Evolutionary conservation across 768 basidiomycete species (phyloP), one percentile per base, ranked within the genome.

Genomic region (Naematelia encephala): DNA sequence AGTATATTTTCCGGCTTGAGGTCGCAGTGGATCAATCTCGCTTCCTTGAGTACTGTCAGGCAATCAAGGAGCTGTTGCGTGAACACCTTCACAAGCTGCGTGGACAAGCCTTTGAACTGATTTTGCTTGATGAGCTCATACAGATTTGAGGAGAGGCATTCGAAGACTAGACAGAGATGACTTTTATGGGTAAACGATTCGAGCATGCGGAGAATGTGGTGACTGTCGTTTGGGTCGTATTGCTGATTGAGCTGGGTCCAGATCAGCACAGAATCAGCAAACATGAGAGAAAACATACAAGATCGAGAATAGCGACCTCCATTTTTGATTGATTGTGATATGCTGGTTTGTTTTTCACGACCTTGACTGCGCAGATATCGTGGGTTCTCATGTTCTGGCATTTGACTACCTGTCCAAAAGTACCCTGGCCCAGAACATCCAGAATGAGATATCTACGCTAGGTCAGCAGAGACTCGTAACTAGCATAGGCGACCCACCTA

Each of bases 81-180:
- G 76, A 99, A 99, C 46, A 99, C 96, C 74, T 98, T 94, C 73
- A 99, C 96, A 50, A 99, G 87, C 73, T 93, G 90, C 4, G 92
- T 94, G 78, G 88, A 90, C 46, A 99, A 80, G 1, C 96, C 96
- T 77, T 96, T 90, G 82, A 98, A 99, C 75, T 93, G 91, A 78
- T 99, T 99, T 80, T 99, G 96, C 81, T 99, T 99, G 84, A 99
- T 98, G 73, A 99, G 84, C 78, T 99, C 96, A 81, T 98, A 99
- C 57, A 99, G 82, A 72, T 99, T 99, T 28, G 91, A 96, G 5
- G 91, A 93, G 10, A 99, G 84, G 49, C 97, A 83, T 78, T 99
- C 94, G 72, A 98, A 98, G 54, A 98, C 94, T 64, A 99, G 88
- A 78, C 96, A 99, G 46, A 99, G 82, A 78, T 99, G 96, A 65